A percentile compares a stretch with the other conserved stretches of the same genome.
These are phyloP conservation scores for Calycina marina DNA, from an alignment of 2,329 filamentous ascomycete genomes.

Conservation along the genomic window DNA sequence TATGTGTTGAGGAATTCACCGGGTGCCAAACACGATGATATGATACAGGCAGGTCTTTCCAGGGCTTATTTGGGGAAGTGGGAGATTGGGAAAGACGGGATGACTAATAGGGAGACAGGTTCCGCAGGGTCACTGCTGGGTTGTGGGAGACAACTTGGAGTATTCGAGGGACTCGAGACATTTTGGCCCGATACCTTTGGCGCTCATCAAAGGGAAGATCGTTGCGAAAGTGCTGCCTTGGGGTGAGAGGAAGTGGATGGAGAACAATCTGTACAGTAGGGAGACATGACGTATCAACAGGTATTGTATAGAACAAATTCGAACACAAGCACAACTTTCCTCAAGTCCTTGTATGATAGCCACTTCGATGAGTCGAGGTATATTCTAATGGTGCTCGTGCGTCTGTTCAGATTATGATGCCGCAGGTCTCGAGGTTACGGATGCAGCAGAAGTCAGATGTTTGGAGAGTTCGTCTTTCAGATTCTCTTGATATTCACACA, in stretches of 20 bases:
- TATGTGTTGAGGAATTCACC: conserved; percentile 56
- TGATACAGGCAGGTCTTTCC: conserved; percentile 42
- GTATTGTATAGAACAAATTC: no score
- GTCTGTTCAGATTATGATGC: no score
- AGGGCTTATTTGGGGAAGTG: background rate
- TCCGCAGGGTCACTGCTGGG: conserved; percentile 81
- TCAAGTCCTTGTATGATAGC: no score
- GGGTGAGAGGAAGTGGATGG: conserved; percentile 35
- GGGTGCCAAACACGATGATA: conserved; percentile 24
- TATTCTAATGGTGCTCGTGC: no score
- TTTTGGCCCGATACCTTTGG: conserved; percentile 78
- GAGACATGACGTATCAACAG: no score
- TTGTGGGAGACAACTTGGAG: conserved; percentile 75
- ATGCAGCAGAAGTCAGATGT: no score
- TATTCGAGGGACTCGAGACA: conserved; percentile 75
- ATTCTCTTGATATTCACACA: no score
- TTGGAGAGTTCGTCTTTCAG: no score
- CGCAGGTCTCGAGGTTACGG: no score
- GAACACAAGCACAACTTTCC: no score
- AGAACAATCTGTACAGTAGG: no score
- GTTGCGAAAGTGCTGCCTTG: conserved; percentile 43
- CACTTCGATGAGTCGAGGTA: no score
- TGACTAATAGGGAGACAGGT: conserved; percentile 40
- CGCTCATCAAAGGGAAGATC: conserved; percentile 70
- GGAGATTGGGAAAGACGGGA: background rate